Evolutionary conservation across 345 rosid species (phyloP).

Genomic region (Camelina sativa): DNA sequence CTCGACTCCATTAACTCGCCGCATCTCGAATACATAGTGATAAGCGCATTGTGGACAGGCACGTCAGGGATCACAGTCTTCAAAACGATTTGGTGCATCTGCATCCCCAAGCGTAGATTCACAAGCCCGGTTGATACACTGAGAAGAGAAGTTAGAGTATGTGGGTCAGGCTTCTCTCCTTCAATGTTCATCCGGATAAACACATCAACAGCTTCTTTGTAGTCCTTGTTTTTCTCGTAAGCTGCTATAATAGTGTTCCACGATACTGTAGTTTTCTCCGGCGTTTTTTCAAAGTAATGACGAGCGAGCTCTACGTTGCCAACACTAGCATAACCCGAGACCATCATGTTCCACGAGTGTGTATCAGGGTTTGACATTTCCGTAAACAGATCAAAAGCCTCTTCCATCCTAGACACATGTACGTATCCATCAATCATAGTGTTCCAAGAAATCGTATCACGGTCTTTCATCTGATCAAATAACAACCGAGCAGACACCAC

Average conservation of each 20-base stretch:
- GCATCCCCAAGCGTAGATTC: slow-evolving; percentile 66
- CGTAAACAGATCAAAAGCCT: slow-evolving; percentile 58
- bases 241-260: slow-evolving; percentile 82
- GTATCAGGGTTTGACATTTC: slow-evolving; percentile 63
- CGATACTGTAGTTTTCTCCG: slow-evolving; percentile 58
- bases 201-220: slow-evolving; percentile 55
- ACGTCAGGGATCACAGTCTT: slow-evolving; percentile 60
- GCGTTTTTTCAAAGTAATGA: slow-evolving; percentile 59
- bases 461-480: slow-evolving; percentile 62
- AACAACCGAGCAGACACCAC: slow-evolving; percentile 59
- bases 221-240: slow-evolving; percentile 59
- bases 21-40: slow-evolving; percentile 75
- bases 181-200: slow-evolving; percentile 59
- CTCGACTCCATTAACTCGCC: slow-evolving; percentile 63
- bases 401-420: slow-evolving; percentile 52
- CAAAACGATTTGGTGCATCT: slow-evolving; percentile 65
- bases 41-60: slow-evolving; percentile 64
- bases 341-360: slow-evolving; percentile 68
- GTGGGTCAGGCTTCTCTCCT: slow-evolving; percentile 73
- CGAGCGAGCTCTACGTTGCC: slow-evolving; percentile 53
- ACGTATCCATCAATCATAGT: slow-evolving; percentile 77
- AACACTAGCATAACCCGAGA: slow-evolving; percentile 57
- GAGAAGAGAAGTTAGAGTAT: slow-evolving; percentile 70
- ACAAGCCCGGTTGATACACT: slow-evolving; percentile 62
- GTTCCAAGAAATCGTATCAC: slow-evolving; percentile 76